Conservation (phyloP, 2,329 filamentous ascomycete genomes). For the Phialophora verrucosa region DNA sequence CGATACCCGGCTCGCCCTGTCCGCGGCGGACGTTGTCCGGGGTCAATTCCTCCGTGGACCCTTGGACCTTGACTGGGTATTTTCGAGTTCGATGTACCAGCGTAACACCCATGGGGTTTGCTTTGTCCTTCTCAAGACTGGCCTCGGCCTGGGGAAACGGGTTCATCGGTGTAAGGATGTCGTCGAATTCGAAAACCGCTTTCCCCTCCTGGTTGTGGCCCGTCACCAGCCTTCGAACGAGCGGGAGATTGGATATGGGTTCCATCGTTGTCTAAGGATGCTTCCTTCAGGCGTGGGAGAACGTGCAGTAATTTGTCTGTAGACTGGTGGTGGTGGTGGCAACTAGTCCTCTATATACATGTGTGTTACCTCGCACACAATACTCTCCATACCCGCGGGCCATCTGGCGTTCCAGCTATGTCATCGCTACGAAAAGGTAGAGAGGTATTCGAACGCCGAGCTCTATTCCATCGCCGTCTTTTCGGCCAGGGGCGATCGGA, state of each 20-base stretch:
- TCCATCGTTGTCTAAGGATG: neutral
- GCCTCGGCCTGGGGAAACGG: constrained; percentile 25
- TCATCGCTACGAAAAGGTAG: too few species aligned
- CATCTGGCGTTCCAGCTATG: too few species aligned
- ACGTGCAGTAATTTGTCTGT: too few species aligned
- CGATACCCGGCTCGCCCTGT: constrained; percentile 28
- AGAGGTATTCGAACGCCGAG: too few species aligned
- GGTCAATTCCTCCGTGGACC: constrained; percentile 33
- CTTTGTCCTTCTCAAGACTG: neutral
- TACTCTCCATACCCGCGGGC: too few species aligned
- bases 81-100: constrained; percentile 6
- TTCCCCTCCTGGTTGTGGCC: constrained; percentile 40
- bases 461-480: too few species aligned
- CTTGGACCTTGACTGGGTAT: constrained; percentile 23
- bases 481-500: too few species aligned
- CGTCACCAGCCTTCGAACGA: constrained; percentile 37
- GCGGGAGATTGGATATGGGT: neutral
- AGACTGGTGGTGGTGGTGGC: too few species aligned
- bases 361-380: too few species aligned
- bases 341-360: too few species aligned
- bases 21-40: constrained; percentile 19
- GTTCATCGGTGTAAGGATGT: constrained; percentile 44
- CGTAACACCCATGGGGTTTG: neutral
- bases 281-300: too few species aligned
- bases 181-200: constrained; percentile 42